Percentiles rank a stretch among this genome's conserved stretches.
Evolutionary conservation across 345 rosid species (phyloP).

Genomic region (Eucalyptus sp.): DNA sequence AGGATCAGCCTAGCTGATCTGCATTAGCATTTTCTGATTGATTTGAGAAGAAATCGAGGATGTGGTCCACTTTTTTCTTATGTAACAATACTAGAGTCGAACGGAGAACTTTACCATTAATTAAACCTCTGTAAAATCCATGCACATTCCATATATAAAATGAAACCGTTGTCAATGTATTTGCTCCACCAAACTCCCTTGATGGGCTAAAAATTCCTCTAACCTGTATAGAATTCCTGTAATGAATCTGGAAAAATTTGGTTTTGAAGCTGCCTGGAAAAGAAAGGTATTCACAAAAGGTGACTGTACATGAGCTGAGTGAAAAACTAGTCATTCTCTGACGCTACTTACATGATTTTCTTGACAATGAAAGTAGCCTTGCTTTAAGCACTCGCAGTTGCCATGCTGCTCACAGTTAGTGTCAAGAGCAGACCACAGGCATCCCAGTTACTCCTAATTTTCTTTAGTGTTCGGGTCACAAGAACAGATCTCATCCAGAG

Average conservation of each 20-base stretch:
- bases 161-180: neutral
- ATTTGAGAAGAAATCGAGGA: neutral
- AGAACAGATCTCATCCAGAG: slow-evolving; percentile 18
- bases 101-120: neutral
- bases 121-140: neutral
- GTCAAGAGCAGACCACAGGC: slow-evolving; percentile 22
- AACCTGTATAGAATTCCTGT: neutral
- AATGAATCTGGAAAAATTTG: neutral
- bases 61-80: neutral
- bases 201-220: neutral
- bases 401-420: slow-evolving; percentile 23
- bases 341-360: neutral
- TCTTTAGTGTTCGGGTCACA: slow-evolving; percentile 3
- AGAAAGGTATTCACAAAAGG: neutral
- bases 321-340: neutral
- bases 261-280: neutral
- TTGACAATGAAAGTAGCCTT: slow-evolving; percentile 34
- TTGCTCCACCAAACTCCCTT: neutral
- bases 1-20: neutral
- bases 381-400: slow-evolving; percentile 35
- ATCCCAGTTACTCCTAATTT: slow-evolving; percentile 23
- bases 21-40: neutral
- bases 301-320: neutral
- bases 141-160: neutral
- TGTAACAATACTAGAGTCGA: neutral